These are phyloP conservation scores for Xylaria sp. DNA, from an alignment of 2,329 filamentous ascomycete species.

Conservation along the genomic window DNA sequence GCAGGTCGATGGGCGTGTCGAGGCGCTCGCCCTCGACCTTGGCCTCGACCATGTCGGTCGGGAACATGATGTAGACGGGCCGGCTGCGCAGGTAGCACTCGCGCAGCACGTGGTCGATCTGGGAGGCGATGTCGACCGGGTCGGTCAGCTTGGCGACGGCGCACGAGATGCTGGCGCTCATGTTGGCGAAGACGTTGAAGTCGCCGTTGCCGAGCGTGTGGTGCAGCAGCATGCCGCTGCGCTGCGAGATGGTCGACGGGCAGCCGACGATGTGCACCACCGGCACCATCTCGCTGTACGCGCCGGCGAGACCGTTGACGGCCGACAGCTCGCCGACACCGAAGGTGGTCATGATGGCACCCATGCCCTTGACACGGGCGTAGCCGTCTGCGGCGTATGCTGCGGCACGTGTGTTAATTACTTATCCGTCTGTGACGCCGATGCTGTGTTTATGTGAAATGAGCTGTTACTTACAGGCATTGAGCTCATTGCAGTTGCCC, in stretches of 20 bases:
- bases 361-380: constrained; percentile 71
- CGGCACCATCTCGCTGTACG: constrained; percentile 72
- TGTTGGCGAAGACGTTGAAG: constrained; percentile 80
- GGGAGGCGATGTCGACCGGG: constrained; percentile 67
- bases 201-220: constrained; percentile 78
- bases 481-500: constrained; percentile 72
- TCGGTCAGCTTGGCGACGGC: constrained; percentile 72
- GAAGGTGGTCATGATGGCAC: constrained; percentile 74
- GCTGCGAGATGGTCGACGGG: constrained; percentile 51
- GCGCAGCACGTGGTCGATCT: constrained; percentile 77
- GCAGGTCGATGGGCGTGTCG: constrained; percentile 69
- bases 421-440: background rate
- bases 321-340: constrained; percentile 76
- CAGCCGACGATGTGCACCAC: constrained; percentile 63
- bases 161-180: constrained; percentile 73
- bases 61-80: constrained; percentile 83
- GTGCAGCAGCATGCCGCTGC: constrained; percentile 56
- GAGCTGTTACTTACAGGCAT: constrained; percentile 67
- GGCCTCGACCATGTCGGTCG: constrained; percentile 76
- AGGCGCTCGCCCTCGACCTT: constrained; percentile 76
- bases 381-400: constrained; percentile 83
- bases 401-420: constrained; percentile 30
- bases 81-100: constrained; percentile 74
- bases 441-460: too few relatives aligned
- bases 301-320: constrained; percentile 73